These are phyloP conservation scores for Colletotrichum sp. DNA, from an alignment of 2,329 filamentous ascomycete species.

Conservation along the genomic window DNA sequence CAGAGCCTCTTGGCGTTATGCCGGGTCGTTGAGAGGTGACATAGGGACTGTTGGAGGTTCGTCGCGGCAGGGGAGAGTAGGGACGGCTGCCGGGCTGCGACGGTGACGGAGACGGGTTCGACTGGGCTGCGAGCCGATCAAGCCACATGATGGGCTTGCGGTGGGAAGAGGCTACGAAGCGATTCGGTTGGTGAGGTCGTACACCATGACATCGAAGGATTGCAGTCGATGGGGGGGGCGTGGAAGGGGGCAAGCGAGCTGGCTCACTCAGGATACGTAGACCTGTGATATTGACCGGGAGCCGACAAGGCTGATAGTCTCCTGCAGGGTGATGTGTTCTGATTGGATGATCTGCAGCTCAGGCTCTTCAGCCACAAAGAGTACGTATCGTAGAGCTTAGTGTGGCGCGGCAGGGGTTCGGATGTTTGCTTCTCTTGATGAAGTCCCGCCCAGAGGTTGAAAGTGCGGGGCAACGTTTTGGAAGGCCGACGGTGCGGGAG, in stretches of 20 bases:
- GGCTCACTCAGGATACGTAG: slow-evolving; percentile 1
- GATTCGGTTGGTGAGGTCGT: not conserved
- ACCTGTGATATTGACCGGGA: not conserved
- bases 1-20: slow-evolving; percentile 74
- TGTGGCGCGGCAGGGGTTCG: slow-evolving; percentile 13
- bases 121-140: slow-evolving; percentile 80
- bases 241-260: not conserved
- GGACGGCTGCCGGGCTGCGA: slow-evolving; percentile 66
- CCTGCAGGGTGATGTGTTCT: not conserved
- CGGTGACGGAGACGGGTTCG: slow-evolving; percentile 58
- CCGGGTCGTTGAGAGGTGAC: slow-evolving; percentile 72
- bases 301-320: slow-evolving; percentile 10
- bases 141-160: slow-evolving; percentile 74
- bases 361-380: not conserved
- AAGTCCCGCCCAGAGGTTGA: not conserved
- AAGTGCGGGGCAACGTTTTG: slow-evolving; percentile 10
- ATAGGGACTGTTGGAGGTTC: slow-evolving; percentile 72
- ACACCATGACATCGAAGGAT: slow-evolving; percentile 4
- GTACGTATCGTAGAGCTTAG: not conserved
- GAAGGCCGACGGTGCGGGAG: not conserved
- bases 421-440: not conserved
- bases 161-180: slow-evolving; percentile 16
- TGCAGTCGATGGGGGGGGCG: not conserved
- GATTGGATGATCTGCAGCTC: not conserved
- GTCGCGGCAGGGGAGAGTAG: slow-evolving; percentile 73